A percentile compares a stretch with the other conserved stretches of the same genome.
phyloP scores from a whole-genome alignment of 129 eudicot species.

The Heracleum sosnowskyi region DNA sequence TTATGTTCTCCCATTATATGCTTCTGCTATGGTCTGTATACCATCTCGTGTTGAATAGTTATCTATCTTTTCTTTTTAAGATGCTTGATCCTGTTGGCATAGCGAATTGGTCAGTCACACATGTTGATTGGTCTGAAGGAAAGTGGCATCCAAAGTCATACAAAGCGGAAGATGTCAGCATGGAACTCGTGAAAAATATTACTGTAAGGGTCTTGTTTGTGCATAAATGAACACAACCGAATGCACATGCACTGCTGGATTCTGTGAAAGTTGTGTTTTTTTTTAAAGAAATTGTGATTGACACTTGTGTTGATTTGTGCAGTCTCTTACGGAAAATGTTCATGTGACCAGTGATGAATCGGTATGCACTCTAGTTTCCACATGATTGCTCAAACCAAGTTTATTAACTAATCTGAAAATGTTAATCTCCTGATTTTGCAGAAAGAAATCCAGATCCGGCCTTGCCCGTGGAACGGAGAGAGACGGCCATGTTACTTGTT shows the following conservation, averaged over 20 bases:
- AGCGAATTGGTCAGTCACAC: constrained; percentile 86
- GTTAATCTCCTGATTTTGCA: constrained; percentile 20
- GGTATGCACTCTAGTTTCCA: constrained; percentile 37
- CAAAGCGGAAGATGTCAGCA: constrained; percentile 47
- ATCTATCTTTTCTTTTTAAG: constrained; percentile 26
- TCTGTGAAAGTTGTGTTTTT: background rate
- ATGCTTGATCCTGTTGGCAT: constrained; percentile 86
- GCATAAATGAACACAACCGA: background rate
- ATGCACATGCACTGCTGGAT: background rate
- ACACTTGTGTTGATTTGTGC: constrained; percentile 27
- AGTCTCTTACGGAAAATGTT: constrained; percentile 61
- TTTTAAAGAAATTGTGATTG: background rate
- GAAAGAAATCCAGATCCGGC: constrained; percentile 40
- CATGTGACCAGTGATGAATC: constrained; percentile 68
- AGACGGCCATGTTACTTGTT: constrained; percentile 78
- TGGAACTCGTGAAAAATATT: constrained; percentile 54
- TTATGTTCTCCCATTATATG: background rate
- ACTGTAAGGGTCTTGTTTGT: constrained; percentile 37
- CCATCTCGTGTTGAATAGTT: background rate
- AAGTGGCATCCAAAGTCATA: constrained; percentile 93
- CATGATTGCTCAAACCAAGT: background rate
- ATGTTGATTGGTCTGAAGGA: constrained; percentile 97
- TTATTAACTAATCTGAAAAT: background rate
- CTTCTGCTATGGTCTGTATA: background rate
- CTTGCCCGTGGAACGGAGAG: constrained; percentile 88